phyloP scores from a whole-genome alignment of 805 yeast species.

The Hanseniaspora clermontiae region DNA sequence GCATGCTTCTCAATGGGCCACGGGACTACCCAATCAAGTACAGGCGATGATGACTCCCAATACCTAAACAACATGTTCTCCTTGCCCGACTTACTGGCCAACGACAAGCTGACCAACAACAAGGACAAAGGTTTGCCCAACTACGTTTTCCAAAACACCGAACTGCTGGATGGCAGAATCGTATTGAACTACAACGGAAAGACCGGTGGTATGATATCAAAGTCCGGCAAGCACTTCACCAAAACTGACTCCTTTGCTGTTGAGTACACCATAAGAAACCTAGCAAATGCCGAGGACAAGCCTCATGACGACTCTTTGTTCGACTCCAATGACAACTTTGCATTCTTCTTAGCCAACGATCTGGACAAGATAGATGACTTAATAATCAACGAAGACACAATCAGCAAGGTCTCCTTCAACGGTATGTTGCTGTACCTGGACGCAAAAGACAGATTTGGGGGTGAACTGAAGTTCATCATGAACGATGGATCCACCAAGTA shows the following conservation, averaged over 20 bases:
- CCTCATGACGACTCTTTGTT: not conserved
- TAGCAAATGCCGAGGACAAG: not conserved
- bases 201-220: conserved; percentile 5
- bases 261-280: conserved; percentile 10
- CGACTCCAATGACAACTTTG: conserved; percentile 8
- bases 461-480: conserved; percentile 44
- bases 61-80: conserved; percentile 6
- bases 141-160: conserved; percentile 5
- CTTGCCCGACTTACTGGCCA: conserved; percentile 6
- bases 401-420: conserved; percentile 30
- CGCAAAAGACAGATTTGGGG: conserved; percentile 34
- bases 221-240: conserved; percentile 3
- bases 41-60: conserved; percentile 7
- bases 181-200: conserved; percentile 3
- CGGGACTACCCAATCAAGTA: not conserved
- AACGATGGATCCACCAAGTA: conserved; percentile 42
- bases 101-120: conserved; percentile 5
- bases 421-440: conserved; percentile 56
- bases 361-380: not conserved
- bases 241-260: conserved; percentile 3
- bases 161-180: conserved; percentile 7
- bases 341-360: conserved; percentile 5
- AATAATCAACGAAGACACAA: not conserved
- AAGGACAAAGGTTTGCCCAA: conserved; percentile 11
- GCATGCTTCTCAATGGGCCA: not conserved